A percentile compares a stretch with the other conserved stretches of the same genome.
These are phyloP conservation scores for Penicillium hesseltinei DNA, from an alignment of 2,329 filamentous ascomycete genomes.

Conservation along the genomic window DNA sequence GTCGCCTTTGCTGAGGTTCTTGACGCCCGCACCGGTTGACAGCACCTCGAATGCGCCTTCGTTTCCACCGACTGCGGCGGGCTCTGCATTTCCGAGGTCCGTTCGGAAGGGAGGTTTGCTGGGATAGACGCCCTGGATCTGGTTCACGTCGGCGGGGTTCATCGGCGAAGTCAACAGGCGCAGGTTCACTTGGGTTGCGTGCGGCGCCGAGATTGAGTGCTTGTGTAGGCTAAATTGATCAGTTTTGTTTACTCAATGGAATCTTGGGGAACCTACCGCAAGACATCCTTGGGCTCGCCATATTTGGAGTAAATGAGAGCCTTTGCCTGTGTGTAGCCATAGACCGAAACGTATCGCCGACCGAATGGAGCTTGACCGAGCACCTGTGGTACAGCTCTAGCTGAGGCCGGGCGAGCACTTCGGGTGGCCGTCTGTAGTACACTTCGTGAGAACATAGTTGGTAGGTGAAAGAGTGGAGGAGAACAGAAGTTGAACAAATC, in stretches of 20 bases:
- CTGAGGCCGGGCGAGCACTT: slow-evolving; percentile 10
- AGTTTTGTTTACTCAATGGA: neutral
- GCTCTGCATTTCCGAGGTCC: slow-evolving; percentile 70
- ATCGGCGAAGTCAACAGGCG: slow-evolving; percentile 88
- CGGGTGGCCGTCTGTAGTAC: slow-evolving; percentile 23
- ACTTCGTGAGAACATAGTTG: slow-evolving; percentile 32
- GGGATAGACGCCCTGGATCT: slow-evolving; percentile 94
- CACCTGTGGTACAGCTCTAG: slow-evolving; percentile 10
- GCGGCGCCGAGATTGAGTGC: slow-evolving; percentile 50
- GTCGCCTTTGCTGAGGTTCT: slow-evolving; percentile 70
- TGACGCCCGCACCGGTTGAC: slow-evolving; percentile 61
- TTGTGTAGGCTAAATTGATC: slow-evolving; percentile 41
- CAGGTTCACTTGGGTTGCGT: slow-evolving; percentile 68
- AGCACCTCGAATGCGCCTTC: slow-evolving; percentile 94
- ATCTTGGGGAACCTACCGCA: slow-evolving; percentile 33
- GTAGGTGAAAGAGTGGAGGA: neutral
- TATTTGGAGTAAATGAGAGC: slow-evolving; percentile 50
- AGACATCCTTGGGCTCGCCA: slow-evolving; percentile 50
- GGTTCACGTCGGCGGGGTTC: slow-evolving; percentile 97
- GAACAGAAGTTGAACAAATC: slow-evolving; percentile 2
- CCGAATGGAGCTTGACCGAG: slow-evolving; percentile 17
- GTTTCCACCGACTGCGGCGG: slow-evolving; percentile 66
- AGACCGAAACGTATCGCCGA: slow-evolving; percentile 45
- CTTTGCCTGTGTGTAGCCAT: slow-evolving; percentile 52
- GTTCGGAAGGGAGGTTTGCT: slow-evolving; percentile 75